phyloP scores from a whole-genome alignment of 257 asterid genomes.

The Avicennia marina region DNA sequence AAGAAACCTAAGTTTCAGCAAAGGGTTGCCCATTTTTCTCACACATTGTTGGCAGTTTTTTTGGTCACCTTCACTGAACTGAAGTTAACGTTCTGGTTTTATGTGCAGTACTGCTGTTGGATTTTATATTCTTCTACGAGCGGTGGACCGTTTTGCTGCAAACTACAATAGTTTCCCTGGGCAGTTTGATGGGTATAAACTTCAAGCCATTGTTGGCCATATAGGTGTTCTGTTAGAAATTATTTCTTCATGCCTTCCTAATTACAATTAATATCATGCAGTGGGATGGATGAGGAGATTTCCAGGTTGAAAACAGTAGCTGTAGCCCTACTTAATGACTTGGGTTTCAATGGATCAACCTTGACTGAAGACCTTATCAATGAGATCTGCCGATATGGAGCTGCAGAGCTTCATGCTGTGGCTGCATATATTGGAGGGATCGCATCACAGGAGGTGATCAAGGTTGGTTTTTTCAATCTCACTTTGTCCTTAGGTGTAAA shows the following conservation, averaged over 20 bases:
- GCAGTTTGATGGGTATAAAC: slow-evolving; percentile 80
- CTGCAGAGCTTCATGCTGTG: slow-evolving; percentile 91
- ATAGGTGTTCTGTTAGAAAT: not conserved
- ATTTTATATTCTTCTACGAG: slow-evolving; percentile 84
- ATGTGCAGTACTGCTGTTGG: slow-evolving; percentile 72
- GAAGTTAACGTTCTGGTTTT: too few relatives aligned
- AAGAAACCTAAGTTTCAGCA: too few relatives aligned
- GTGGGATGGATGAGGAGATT: slow-evolving; percentile 94
- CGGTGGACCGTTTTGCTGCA: slow-evolving; percentile 89
- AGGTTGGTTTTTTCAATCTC: slow-evolving; percentile 40
- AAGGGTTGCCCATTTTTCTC: too few relatives aligned
- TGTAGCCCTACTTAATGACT: slow-evolving; percentile 60
- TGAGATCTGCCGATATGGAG: slow-evolving; percentile 97
- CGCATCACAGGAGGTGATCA: slow-evolving; percentile 95
- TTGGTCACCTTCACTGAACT: too few relatives aligned
- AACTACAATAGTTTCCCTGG: slow-evolving; percentile 84
- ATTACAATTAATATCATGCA: slow-evolving; percentile 25
- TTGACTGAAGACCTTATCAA: slow-evolving; percentile 84
- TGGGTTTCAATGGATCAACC: slow-evolving; percentile 78
- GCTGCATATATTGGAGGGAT: slow-evolving; percentile 93
- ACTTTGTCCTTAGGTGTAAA: too few relatives aligned
- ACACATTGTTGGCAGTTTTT: too few relatives aligned
- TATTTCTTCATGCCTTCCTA: slow-evolving; percentile 1
- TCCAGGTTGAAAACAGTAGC: slow-evolving; percentile 87
- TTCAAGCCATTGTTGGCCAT: slow-evolving; percentile 2